These are phyloP conservation scores for Porphyra umbilicalis DNA, from an alignment of 31 red algal species.

Conservation along the genomic window DNA sequence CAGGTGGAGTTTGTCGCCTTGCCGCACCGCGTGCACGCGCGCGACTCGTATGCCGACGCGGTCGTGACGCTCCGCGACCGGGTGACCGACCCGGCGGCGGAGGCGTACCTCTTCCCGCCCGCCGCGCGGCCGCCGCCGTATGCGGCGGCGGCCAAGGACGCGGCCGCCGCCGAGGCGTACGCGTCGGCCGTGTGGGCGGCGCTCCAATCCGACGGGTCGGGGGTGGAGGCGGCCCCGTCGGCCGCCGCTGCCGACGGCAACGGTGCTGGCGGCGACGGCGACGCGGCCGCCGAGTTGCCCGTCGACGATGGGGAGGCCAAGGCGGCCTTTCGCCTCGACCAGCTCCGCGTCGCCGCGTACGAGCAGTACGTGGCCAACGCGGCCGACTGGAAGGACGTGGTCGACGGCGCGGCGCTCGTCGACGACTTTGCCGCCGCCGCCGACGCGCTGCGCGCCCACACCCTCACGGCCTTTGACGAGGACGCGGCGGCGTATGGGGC, in stretches of 20 bases:
- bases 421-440: conserved; percentile 69
- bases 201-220: conserved; percentile 31
- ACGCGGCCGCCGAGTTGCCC: background rate
- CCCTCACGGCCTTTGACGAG: conserved; percentile 36
- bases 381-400: conserved; percentile 57
- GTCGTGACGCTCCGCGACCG: conserved; percentile 20
- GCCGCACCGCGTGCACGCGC: conserved; percentile 26
- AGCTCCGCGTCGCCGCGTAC: conserved; percentile 51
- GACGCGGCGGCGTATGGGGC: conserved; percentile 48
- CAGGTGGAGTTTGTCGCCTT: conserved; percentile 78
- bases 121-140: background rate
- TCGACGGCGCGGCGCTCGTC: conserved; percentile 66
- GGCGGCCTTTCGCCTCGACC: conserved; percentile 59
- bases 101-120: conserved; percentile 47
- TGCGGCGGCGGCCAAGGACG: background rate
- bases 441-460: conserved; percentile 23
- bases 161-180: background rate
- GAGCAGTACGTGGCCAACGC: conserved; percentile 57
- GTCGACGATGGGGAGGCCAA: conserved; percentile 35
- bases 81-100: conserved; percentile 36
- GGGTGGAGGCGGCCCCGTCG: conserved; percentile 20
- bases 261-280: background rate
- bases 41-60: conserved; percentile 36
- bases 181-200: conserved; percentile 23
- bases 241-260: background rate